Evolutionary conservation across 768 basidiomycete genomes (phyloP), one percentile per base, ranked within the genome.

Genomic region (Leccinum longicurvipes): DNA sequence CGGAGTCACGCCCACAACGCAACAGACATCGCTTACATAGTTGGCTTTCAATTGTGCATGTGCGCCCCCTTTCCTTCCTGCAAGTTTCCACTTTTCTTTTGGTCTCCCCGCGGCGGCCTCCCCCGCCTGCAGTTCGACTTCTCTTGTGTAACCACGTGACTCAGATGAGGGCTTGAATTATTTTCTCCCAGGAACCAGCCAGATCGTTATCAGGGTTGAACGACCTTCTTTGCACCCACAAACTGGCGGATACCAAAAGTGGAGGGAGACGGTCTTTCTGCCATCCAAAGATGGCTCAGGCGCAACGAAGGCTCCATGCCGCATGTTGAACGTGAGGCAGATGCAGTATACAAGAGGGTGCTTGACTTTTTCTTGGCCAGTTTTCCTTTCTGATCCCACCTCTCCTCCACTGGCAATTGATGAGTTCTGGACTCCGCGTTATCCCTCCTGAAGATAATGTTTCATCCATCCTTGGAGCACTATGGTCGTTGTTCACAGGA

Each of bases 251-350:
- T 51, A 42, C 55, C 42, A 49, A 53, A 58, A 42, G 23, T 42
- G 45, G 66, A 45, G 17, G 36, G 25, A 1, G 61, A 4, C 55
- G 66, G 68, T 65, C 66, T 28, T 48, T 48, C 34, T 32, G 19
- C n/a, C 41, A 21, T 47, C 39, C 28, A 39, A 24, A 50, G 53
- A 53, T 47, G 42, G 34, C 9, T 8, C 23, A 32, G 50, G 32
- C 47, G 23, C 50, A n/a, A n/a, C n/a, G n/a, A 23, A 41, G 5
- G n/a, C 25, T 45, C 39, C 21, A 15, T 46, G 48, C 62, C 65
- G 34, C 65, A 53, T 60, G 65, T 49, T 45, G 10, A 11, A 57
- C 25, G 56, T 24, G 53, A 67, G 65, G 66, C 56, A 2, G 15
- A 46, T n/a, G 31, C 25, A 54, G 57, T 6, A 47, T 41, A 28